A percentile compares a stretch with the other conserved stretches of the same genome.
These are phyloP conservation scores for Leonotis leonurus DNA, from an alignment of 257 asterid species.

Conservation along the genomic window DNA sequence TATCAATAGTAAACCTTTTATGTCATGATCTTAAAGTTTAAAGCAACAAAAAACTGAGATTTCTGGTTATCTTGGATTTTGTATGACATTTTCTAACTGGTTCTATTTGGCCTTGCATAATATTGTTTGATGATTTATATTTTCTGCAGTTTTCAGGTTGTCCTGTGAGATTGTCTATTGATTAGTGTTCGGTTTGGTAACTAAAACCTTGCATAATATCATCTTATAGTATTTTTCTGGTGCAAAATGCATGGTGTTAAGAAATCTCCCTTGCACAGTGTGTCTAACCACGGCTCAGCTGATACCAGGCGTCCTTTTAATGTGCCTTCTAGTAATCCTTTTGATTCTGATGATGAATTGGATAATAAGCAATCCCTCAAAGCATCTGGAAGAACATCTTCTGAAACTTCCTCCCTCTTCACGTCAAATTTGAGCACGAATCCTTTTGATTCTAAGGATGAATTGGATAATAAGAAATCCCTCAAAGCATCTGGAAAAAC, in stretches of 20 bases:
- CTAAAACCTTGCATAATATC: constrained; percentile 2
- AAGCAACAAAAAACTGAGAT: neutral
- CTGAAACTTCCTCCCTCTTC: constrained; percentile 49
- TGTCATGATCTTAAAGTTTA: no score
- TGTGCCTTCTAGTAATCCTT: constrained; percentile 59
- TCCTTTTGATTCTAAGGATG: constrained; percentile 66
- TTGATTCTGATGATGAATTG: constrained; percentile 62
- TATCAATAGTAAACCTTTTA: no score
- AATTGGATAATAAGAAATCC: constrained; percentile 44
- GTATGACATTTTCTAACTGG: neutral
- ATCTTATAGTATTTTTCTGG: neutral
- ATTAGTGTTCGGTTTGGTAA: neutral
- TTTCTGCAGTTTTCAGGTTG: constrained; percentile 21
- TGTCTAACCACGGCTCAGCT: no score
- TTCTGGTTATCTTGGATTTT: neutral
- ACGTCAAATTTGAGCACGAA: constrained; percentile 35
- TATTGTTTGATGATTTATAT: neutral
- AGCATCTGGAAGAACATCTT: constrained; percentile 46
- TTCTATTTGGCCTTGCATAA: neutral
- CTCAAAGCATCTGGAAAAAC: constrained; percentile 42
- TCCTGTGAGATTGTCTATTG: constrained; percentile 3
- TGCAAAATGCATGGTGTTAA: constrained; percentile 56
- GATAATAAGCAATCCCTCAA: constrained; percentile 44
- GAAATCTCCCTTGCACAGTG: constrained; percentile 52
- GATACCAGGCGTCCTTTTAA: constrained; percentile 20